phyloP scores from a whole-genome alignment of 768 basidiomycete species.

The Mycena maculata region DNA sequence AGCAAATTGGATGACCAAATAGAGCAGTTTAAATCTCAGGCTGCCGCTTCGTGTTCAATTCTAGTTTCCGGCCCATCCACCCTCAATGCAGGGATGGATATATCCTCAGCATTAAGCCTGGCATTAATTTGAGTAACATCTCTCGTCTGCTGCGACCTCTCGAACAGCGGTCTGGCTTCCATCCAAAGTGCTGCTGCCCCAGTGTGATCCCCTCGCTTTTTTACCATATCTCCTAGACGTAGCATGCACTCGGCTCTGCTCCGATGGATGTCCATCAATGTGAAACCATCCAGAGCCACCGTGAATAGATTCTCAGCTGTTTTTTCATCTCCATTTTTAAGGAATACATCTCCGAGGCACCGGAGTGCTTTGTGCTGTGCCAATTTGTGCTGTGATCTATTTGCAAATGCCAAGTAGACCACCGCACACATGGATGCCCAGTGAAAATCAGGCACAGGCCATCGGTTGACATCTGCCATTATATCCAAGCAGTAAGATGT shows the following conservation, averaged over 20 bases:
- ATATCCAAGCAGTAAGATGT: neutral
- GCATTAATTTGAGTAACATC: too few species aligned
- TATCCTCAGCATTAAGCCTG: too few species aligned
- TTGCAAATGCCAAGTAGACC: neutral
- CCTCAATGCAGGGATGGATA: too few species aligned
- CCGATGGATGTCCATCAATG: neutral
- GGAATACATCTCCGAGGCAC: neutral
- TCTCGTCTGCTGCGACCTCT: too few species aligned
- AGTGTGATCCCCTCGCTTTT: neutral
- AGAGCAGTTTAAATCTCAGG: too few species aligned
- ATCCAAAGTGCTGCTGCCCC: neutral
- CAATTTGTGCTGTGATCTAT: neutral
- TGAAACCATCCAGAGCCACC: neutral
- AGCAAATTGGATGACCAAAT: too few species aligned
- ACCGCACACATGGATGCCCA: neutral
- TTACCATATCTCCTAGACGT: neutral
- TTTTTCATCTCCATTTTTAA: neutral
- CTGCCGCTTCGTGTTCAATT: too few species aligned
- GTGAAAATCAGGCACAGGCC: neutral
- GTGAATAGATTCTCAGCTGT: neutral
- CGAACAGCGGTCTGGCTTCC: neutral
- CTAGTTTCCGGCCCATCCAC: too few species aligned
- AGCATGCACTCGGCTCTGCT: neutral
- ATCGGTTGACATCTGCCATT: neutral
- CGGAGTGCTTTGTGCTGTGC: neutral